Conservation (phyloP, 2,329 filamentous ascomycete genomes). For the Penicillium palitans region DNA sequence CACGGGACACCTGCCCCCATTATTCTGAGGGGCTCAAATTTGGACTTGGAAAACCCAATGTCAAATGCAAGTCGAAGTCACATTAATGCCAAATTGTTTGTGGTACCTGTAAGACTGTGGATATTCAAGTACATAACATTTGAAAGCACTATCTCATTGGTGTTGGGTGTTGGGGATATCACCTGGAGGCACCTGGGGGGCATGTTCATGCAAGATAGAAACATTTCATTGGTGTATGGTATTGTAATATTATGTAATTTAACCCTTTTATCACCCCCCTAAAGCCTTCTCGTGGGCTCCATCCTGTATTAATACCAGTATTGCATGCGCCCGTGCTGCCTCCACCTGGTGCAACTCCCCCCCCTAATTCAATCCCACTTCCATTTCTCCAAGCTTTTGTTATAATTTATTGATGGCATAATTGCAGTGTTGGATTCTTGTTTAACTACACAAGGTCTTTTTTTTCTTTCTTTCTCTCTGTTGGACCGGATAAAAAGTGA, state of each 20-base stretch:
- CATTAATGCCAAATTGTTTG: background rate
- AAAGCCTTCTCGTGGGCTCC: background rate
- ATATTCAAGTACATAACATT: background rate
- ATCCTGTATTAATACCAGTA: constrained; percentile 5
- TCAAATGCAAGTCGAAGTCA: background rate
- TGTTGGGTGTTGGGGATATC: background rate
- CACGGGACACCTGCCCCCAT: background rate
- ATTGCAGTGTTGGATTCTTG: background rate
- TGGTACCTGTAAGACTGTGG: background rate
- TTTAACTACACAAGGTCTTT: background rate
- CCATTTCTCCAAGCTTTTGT: constrained; percentile 6
- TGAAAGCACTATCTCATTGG: background rate
- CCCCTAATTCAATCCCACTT: constrained; percentile 14
- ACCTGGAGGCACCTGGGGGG: no score
- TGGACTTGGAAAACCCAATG: background rate
- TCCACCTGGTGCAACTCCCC: constrained; percentile 6
- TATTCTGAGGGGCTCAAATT: background rate
- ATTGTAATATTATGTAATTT: background rate
- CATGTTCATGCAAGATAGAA: background rate
- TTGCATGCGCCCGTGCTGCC: constrained; percentile 7
- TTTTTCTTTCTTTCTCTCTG: background rate
- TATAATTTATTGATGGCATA: constrained; percentile 3
- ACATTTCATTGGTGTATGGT: background rate
- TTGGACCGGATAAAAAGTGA: constrained; percentile 12
- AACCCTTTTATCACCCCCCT: background rate